Evolutionary conservation across 805 yeast genomes (phyloP).

Genomic region (Monosporozyma aerobia): DNA sequence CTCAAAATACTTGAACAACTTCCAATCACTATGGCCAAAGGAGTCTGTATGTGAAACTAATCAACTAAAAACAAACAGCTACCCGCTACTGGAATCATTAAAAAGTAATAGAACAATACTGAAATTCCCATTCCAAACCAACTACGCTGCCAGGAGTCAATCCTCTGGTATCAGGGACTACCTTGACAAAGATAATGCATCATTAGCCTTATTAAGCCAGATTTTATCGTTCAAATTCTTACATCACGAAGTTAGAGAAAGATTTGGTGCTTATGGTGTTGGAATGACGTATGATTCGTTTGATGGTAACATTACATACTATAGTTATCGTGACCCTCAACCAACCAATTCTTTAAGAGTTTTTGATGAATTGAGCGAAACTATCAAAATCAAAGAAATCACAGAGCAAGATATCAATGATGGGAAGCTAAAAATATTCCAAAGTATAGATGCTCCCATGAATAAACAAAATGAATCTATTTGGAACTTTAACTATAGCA

Average conservation of each 20-base stretch:
- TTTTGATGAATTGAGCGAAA: constrained; percentile 44
- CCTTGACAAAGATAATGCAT: constrained; percentile 66
- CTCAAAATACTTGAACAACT: constrained; percentile 25
- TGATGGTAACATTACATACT: constrained; percentile 71
- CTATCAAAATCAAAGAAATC: constrained; percentile 46
- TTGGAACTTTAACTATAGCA: constrained; percentile 52
- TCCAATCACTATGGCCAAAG: neutral
- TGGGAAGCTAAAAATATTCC: constrained; percentile 87
- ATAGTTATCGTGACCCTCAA: constrained; percentile 91
- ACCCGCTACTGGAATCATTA: constrained; percentile 1
- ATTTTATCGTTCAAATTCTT: constrained; percentile 71
- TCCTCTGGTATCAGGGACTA: constrained; percentile 53
- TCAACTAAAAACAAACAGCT: constrained; percentile 1
- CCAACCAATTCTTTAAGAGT: constrained; percentile 59
- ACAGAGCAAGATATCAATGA: constrained; percentile 58
- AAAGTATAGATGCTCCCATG: constrained; percentile 81
- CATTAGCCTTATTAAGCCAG: constrained; percentile 73
- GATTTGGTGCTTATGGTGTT: constrained; percentile 98
- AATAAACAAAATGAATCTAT: constrained; percentile 75
- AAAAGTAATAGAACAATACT: constrained; percentile 33
- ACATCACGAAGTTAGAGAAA: constrained; percentile 85
- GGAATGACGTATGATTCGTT: constrained; percentile 78
- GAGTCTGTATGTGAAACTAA: too few relatives aligned
- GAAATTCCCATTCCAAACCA: constrained; percentile 79
- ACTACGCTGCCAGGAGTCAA: constrained; percentile 63